These are phyloP conservation scores for Penicillium crustosum DNA, from an alignment of 2,329 filamentous ascomycete species.

Conservation along the genomic window DNA sequence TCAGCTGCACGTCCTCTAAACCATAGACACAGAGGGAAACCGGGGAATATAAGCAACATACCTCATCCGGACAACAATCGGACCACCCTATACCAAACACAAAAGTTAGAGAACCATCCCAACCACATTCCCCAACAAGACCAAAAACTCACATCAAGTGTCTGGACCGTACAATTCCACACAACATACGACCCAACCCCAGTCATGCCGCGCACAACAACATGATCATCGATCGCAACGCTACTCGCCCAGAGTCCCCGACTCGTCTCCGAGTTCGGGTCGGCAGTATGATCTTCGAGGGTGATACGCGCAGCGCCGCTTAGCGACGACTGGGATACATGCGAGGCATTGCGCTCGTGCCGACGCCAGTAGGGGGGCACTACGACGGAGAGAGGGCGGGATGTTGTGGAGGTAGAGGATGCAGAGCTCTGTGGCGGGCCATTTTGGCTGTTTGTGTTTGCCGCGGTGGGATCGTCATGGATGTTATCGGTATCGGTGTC, in stretches of 20 bases:
- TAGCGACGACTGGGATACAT: slow-evolving; percentile 41
- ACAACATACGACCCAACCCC: slow-evolving; percentile 87
- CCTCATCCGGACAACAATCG: slow-evolving; percentile 61
- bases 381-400: slow-evolving; percentile 32
- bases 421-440: slow-evolving; percentile 10
- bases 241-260: slow-evolving; percentile 62
- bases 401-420: slow-evolving; percentile 14
- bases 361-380: slow-evolving; percentile 50
- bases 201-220: slow-evolving; percentile 58
- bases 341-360: slow-evolving; percentile 41
- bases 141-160: slow-evolving; percentile 65
- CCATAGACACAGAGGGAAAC: not conserved
- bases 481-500: not conserved
- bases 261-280: slow-evolving; percentile 55
- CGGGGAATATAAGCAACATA: slow-evolving; percentile 26
- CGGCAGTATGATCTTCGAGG: slow-evolving; percentile 64
- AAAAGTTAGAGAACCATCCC: not conserved
- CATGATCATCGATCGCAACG: slow-evolving; percentile 62
- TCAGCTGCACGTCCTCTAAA: not conserved
- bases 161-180: slow-evolving; percentile 88
- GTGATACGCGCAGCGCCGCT: slow-evolving; percentile 52
- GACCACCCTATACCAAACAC: slow-evolving; percentile 47
- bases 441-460: slow-evolving; percentile 9
- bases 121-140: not conserved
- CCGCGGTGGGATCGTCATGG: not conserved